phyloP scores from a whole-genome alignment of 352 stramenopile genomes.

The Phytophthora sp. region DNA sequence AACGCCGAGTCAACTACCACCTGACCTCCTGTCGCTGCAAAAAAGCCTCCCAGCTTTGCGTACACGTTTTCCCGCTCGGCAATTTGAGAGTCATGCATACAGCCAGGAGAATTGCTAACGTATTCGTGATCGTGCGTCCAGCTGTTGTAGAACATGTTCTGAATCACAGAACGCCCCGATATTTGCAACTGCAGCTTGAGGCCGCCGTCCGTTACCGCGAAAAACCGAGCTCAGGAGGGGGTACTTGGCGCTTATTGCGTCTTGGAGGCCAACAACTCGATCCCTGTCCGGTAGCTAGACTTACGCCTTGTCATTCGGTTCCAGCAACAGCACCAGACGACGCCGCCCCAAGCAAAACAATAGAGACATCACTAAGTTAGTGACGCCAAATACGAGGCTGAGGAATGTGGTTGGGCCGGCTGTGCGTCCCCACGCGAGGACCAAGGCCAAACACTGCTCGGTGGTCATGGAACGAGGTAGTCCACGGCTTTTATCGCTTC shows the following conservation, averaged over 20 bases:
- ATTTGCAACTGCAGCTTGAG: constrained; percentile 41
- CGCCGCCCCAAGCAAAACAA: no score
- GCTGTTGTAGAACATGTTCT: no score
- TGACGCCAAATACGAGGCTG: no score
- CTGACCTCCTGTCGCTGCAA: neutral
- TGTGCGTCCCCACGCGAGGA: no score
- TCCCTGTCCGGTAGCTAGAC: neutral
- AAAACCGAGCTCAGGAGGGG: constrained; percentile 4
- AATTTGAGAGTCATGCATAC: constrained; percentile 37
- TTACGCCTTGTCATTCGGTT: neutral
- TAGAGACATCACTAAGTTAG: no score
- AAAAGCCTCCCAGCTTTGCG: neutral
- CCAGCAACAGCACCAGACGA: no score
- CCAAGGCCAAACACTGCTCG: no score
- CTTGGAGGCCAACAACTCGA: neutral
- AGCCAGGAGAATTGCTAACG: constrained; percentile 39
- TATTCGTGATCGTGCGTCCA: no score
- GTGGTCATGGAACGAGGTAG: no score
- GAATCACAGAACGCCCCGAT: constrained; percentile 7
- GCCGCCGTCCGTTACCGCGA: constrained; percentile 33
- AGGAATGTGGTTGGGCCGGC: no score
- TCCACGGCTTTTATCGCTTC: no score
- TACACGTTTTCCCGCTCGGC: constrained; percentile 14
- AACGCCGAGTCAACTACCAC: constrained; percentile 21
- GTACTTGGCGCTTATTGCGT: neutral